Evolutionary conservation across 169 alveolate species (phyloP).

Genomic region (Eimeria acervulina): DNA sequence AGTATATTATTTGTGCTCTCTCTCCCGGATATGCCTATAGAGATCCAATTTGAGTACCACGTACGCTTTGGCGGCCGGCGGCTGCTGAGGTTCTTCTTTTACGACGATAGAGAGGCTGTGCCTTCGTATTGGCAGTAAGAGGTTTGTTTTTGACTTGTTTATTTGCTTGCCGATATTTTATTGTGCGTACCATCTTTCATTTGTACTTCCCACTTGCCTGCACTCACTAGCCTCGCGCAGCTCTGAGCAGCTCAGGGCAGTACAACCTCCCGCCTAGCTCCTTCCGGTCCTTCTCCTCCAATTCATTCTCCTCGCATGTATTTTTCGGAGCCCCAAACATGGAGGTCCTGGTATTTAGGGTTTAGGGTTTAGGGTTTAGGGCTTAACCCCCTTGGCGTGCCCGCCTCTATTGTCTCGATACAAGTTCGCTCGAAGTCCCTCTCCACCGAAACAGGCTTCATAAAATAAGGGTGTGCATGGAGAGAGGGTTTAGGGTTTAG

Average conservation of each 20-base stretch:
- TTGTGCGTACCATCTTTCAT: background rate
- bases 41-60: too few relatives aligned
- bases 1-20: too few relatives aligned
- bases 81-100: background rate
- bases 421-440: slow-evolving; percentile 14
- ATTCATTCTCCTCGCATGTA: background rate
- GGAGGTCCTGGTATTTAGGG: background rate
- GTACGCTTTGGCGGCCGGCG: background rate
- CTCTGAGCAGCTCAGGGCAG: background rate
- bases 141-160: background rate
- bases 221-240: background rate
- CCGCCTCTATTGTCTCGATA: slow-evolving; percentile 33
- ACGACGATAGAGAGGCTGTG: background rate
- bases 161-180: background rate
- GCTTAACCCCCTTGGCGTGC: background rate
- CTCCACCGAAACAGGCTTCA: background rate
- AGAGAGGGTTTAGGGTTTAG: background rate
- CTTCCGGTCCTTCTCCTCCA: background rate
- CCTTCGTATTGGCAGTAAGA: background rate
- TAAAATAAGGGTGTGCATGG: background rate
- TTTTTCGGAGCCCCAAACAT: background rate
- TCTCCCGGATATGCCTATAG: too few relatives aligned
- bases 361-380: slow-evolving; percentile 22
- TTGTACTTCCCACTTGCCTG: background rate
- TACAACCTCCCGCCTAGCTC: background rate